Percentiles rank a stretch among this genome's conserved stretches.
Evolutionary conservation across 495 filamentous ascomycete genomes (phyloP).

Genomic region (Evernia prunastri): DNA sequence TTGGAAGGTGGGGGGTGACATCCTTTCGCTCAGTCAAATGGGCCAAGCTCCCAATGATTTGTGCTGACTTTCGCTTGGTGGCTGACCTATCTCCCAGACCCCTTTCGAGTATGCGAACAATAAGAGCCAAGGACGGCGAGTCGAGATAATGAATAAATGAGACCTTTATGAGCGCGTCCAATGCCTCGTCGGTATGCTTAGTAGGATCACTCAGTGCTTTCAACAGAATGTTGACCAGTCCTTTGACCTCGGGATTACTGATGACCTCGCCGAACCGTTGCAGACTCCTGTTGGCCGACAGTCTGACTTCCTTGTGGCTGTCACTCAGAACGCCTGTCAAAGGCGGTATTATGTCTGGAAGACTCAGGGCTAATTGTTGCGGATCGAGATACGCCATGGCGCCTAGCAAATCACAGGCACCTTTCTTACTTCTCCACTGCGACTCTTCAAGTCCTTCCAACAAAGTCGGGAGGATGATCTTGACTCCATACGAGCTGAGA

Average conservation of each 20-base stretch:
- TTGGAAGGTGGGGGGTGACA: conserved; percentile 81
- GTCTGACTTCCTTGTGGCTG: conserved; percentile 92
- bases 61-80: conserved; percentile 90
- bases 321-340: conserved; percentile 90
- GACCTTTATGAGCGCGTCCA: conserved; percentile 91
- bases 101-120: conserved; percentile 90
- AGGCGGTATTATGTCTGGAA: conserved; percentile 94
- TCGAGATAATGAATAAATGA: conserved; percentile 95
- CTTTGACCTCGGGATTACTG: conserved; percentile 93
- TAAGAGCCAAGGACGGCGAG: conserved; percentile 86
- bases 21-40: conserved; percentile 96
- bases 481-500: conserved; percentile 91
- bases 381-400: conserved; percentile 98
- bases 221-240: conserved; percentile 78
- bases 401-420: conserved; percentile 89
- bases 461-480: conserved; percentile 83
- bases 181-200: conserved; percentile 91
- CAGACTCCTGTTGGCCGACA: conserved; percentile 86
- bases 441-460: conserved; percentile 89
- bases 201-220: conserved; percentile 97
- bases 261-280: conserved; percentile 98
- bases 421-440: conserved; percentile 97
- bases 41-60: conserved; percentile 94
- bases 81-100: conserved; percentile 83
- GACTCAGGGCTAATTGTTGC: conserved; percentile 80